These are phyloP conservation scores for Nannizziopsis barbatae DNA, from an alignment of 2,329 filamentous ascomycete species.

Conservation along the genomic window DNA sequence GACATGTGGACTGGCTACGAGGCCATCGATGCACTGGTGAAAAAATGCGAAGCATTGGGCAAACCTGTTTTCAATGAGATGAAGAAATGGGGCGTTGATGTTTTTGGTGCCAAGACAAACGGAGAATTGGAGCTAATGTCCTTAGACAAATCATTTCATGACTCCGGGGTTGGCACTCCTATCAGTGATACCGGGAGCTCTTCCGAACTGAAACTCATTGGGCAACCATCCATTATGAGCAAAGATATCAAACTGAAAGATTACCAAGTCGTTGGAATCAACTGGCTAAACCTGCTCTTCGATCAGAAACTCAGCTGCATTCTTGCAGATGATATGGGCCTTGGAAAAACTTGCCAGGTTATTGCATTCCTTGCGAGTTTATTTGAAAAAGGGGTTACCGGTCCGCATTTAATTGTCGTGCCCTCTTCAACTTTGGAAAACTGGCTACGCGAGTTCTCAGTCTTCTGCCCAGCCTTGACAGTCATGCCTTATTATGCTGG, in stretches of 20 bases:
- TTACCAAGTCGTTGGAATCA: slow-evolving; percentile 87
- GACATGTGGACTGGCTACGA: slow-evolving; percentile 71
- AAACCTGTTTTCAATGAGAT: slow-evolving; percentile 54
- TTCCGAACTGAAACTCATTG: slow-evolving; percentile 38
- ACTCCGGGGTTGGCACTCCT: slow-evolving; percentile 59
- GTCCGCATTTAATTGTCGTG: slow-evolving; percentile 75
- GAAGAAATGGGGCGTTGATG: slow-evolving; percentile 56
- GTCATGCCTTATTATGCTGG: slow-evolving; percentile 64
- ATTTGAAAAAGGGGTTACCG: slow-evolving; percentile 54
- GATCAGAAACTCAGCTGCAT: slow-evolving; percentile 73
- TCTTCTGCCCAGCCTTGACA: slow-evolving; percentile 66
- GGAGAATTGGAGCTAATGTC: slow-evolving; percentile 52
- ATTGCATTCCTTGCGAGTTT: slow-evolving; percentile 83
- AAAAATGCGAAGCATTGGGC: slow-evolving; percentile 61
- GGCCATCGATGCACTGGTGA: slow-evolving; percentile 72
- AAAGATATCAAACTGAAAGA: slow-evolving; percentile 70
- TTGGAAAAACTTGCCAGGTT: slow-evolving; percentile 94
- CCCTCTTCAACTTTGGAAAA: slow-evolving; percentile 91
- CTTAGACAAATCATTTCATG: slow-evolving; percentile 43
- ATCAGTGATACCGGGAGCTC: slow-evolving; percentile 34
- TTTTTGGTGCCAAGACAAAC: slow-evolving; percentile 48
- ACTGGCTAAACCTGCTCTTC: slow-evolving; percentile 84
- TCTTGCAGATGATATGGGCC: slow-evolving; percentile 88
- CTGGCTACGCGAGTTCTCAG: slow-evolving; percentile 81
- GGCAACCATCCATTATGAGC: slow-evolving; percentile 68